Conservation (phyloP, 192 early-diverging fungal species). For the Radiomyces spectabilis region DNA sequence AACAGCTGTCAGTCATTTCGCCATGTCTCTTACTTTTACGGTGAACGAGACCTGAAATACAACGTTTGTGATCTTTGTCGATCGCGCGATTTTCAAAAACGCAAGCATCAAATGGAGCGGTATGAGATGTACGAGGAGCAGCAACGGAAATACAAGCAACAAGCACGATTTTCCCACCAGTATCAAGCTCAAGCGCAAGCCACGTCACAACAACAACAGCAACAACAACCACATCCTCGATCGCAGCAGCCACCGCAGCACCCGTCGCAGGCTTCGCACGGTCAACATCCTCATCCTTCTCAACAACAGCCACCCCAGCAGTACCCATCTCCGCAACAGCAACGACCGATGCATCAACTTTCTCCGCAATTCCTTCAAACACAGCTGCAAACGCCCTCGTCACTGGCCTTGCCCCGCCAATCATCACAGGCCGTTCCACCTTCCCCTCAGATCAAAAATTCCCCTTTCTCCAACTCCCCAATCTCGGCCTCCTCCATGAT, state of each 20-base stretch:
- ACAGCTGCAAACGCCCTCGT: too few species aligned
- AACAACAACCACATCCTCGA: not conserved
- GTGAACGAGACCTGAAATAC: not conserved
- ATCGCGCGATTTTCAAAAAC: not conserved
- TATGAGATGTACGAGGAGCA: not conserved
- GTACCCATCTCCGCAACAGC: not conserved
- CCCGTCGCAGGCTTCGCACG: not conserved
- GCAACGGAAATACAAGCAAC: not conserved
- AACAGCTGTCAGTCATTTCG: not conserved
- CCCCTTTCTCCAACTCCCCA: not conserved
- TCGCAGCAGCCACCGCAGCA: not conserved
- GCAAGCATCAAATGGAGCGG: not conserved
- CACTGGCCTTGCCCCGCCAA: too few species aligned
- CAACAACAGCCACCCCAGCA: not conserved
- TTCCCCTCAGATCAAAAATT: conserved; percentile 10
- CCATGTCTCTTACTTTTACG: not conserved
- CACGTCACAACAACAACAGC: not conserved
- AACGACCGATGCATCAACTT: too few species aligned
- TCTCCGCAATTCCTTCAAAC: too few species aligned
- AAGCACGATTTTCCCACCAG: not conserved
- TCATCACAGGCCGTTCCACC: not conserved
- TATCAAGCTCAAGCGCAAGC: not conserved
- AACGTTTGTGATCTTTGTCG: not conserved
- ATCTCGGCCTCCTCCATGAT: conserved; percentile 1
- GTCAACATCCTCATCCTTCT: not conserved